Base-by-base conservation (phyloP, 1,284 basidiomycete species). In the Laetiporus sulphureus region DNA sequence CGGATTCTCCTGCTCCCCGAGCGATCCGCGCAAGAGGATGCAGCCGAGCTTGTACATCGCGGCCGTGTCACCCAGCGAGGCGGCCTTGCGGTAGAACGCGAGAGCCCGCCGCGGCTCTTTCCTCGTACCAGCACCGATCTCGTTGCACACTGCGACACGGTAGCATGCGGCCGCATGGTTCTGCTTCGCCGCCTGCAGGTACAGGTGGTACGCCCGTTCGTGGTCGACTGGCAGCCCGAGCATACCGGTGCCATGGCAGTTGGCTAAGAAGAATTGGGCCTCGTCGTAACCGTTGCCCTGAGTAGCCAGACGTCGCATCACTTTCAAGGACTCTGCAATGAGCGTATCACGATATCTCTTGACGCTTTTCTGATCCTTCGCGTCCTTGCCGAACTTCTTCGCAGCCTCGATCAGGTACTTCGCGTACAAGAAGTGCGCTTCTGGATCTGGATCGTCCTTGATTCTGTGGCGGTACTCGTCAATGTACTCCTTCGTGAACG, bases 371-470 rank as follows among this genome's bases (percentile, higher is more conserved):
- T 91, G 86, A 54, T 93, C 91, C 50, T 75, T 79, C 5, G 78
- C 75, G 31, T 76, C 72, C 5, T 69, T 63, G 0, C 91, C 84
- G 41, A 95, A 80, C 64, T 92, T 88, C 66, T 91, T 92, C 15
- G 96, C 96, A n/a, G 96, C 96, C 59, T 99, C 96, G 61, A 99
- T 95, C 45, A 99, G 81, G 61, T 99, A 99, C 65, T 95, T 95
- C 11, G 93, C 91, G 59, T 94, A 99, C 16, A 87, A 73, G 63
- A 98, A 99, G 61, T 99, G 96, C n/a, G 94, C 90, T 64, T 99
- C 96, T 0, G 95, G 93, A 59, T 99, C 96, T 0, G 95, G 93
- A 63, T 99, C 96, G 35, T 81, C 85, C 67, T 98, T 99, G 71
- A 99, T 97, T 38, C 96, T 82, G 46, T 88, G 84, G 16, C 96